A percentile compares a stretch with the other conserved stretches of the same genome.
These are phyloP conservation scores for Hygrocybe punicea DNA, from an alignment of 768 basidiomycete species.

Conservation along the genomic window DNA sequence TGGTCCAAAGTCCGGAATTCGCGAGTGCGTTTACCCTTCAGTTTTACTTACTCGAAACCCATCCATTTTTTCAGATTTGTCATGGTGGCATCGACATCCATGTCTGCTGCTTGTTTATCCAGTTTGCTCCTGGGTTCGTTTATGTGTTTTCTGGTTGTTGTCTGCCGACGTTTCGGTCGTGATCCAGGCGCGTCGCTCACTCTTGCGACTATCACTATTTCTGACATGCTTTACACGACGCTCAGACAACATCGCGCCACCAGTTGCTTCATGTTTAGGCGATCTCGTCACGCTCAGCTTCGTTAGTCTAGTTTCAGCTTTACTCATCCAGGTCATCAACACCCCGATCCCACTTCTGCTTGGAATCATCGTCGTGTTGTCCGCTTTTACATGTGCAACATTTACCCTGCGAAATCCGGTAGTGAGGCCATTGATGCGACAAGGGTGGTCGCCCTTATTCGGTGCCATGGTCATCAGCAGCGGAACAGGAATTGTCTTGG, in stretches of 20 bases:
- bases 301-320: conserved; percentile 67
- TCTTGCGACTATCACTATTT: background rate
- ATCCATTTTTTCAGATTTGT: conserved; percentile 49
- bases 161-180: conserved; percentile 68
- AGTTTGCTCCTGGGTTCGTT: conserved; percentile 83
- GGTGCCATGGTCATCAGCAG: conserved; percentile 87
- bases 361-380: conserved; percentile 46
- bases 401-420: conserved; percentile 62
- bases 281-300: conserved; percentile 88
- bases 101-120: conserved; percentile 77
- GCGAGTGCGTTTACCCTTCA: conserved; percentile 31
- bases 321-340: conserved; percentile 64
- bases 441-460: conserved; percentile 90
- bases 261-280: conserved; percentile 87
- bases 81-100: conserved; percentile 72
- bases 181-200: conserved; percentile 67
- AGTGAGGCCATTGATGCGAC: conserved; percentile 67
- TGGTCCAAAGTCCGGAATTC: conserved; percentile 36
- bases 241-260: conserved; percentile 92
- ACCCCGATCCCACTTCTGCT: conserved; percentile 63
- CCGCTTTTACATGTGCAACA: conserved; percentile 47
- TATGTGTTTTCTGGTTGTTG: conserved; percentile 80
- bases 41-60: background rate
- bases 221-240: background rate
- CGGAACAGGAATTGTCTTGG: conserved; percentile 87